Base-by-base conservation (phyloP, 768 basidiomycete genomes). In the Dioszegia crocea region DNA sequence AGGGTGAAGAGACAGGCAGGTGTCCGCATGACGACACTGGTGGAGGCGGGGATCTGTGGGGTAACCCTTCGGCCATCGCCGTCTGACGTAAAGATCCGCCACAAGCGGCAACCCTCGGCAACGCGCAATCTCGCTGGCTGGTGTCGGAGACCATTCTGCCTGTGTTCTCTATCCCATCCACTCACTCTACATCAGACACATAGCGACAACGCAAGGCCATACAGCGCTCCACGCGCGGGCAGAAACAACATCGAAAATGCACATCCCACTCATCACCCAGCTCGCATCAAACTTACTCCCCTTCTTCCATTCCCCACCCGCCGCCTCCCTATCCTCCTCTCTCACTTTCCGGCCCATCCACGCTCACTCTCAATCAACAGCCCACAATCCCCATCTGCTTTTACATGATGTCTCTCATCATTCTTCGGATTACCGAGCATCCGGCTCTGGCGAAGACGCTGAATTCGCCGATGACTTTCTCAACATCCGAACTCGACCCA, bases 291-390 rank as follows among this genome's bases (percentile, higher is more conserved):
- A 52, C 23, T 48, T 67, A 40, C 47, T 68, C 23, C 71, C 66
- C 23, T 57, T 63, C 48, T 41, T 70, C 56, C 36, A 52, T 6
- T 29, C 62, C 27, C 26, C 38, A 26, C 31, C 59, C 49, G 30
- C 43, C 41, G 14, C 60, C 14, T 39, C 63, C 8, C 17, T 43
- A 9, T 17, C 53, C 11, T 30, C 36, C n/a, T 46, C 50, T 9
- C 51, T 72, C 41, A 61, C 68, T 10, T 73, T 77, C 57, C 54
- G 61, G 29, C 73, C 76, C 4, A 67, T 74, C 24, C 68, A 71
- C 60, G 76, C 74, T 9, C 71, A 74, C 56, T 60, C 62, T 1
- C 70, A 71, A 50, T 55, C 51, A 40, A 53, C 43, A 45, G 27
- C 26, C 50, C 58, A 0, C 31, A 24, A 1, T 43, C 67, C 21